phyloP scores from a whole-genome alignment of 441 rosid species.

The Gossypium davidsonii region DNA sequence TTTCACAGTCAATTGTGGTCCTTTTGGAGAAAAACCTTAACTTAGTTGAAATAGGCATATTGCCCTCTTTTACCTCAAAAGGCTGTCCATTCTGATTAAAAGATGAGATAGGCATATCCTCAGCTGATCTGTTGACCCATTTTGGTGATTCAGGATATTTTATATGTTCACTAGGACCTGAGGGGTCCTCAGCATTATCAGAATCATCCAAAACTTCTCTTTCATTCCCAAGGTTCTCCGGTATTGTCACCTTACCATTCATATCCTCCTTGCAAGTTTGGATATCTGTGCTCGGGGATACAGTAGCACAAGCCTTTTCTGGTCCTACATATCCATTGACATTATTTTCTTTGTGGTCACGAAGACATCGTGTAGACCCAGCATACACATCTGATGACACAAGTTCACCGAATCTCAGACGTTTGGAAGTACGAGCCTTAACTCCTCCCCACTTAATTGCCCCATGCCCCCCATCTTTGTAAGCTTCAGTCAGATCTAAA shows the following conservation, averaged over 20 bases:
- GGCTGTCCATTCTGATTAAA: slow-evolving; percentile 18
- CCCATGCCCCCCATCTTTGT: slow-evolving; percentile 28
- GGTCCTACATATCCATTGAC: slow-evolving; percentile 27
- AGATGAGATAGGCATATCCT: slow-evolving; percentile 22
- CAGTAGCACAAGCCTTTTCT: slow-evolving; percentile 23
- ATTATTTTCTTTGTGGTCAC: slow-evolving; percentile 25
- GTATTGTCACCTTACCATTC: slow-evolving; percentile 22
- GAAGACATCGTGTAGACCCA: slow-evolving; percentile 22
- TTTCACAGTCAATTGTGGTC: slow-evolving; percentile 28
- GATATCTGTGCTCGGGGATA: slow-evolving; percentile 23
- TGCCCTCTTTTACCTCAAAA: slow-evolving; percentile 35
- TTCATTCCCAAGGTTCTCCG: slow-evolving; percentile 19
- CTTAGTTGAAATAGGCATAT: slow-evolving; percentile 37
- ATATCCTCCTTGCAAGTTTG: slow-evolving; percentile 15
- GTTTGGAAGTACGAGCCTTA: slow-evolving; percentile 75
- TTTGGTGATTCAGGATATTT: slow-evolving; percentile 24
- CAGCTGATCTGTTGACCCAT: slow-evolving; percentile 17
- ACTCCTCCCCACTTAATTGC: slow-evolving; percentile 86
- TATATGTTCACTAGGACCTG: slow-evolving; percentile 15
- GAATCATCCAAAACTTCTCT: slow-evolving; percentile 26
- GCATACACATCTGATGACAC: slow-evolving; percentile 29
- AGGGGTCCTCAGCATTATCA: slow-evolving; percentile 31
- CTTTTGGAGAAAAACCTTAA: slow-evolving; percentile 38
- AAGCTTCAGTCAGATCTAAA: slow-evolving; percentile 37
- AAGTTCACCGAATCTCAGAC: slow-evolving; percentile 51